Evolutionary conservation across 1,139 yeast species (phyloP), one percentile per base, ranked within the genome.

Genomic region (Blastobotrys proliferans): DNA sequence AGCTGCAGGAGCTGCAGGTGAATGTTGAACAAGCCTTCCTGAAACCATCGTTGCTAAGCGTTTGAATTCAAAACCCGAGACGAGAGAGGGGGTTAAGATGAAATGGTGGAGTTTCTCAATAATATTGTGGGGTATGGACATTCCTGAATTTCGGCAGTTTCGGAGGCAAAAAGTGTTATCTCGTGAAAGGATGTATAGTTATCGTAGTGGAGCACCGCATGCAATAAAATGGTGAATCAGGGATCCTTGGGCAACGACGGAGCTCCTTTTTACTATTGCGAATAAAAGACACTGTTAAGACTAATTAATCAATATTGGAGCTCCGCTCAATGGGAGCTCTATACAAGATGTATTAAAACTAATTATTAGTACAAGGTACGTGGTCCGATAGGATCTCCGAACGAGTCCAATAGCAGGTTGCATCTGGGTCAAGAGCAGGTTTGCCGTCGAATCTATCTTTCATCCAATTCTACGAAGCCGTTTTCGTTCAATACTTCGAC

Each of bases 241-340:
- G 19, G 64, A 62, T 4, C 44, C 45, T 21, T 44, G 18, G 47
- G 52, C 60, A 62, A 27, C 29, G 22, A 38, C 48, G 39, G 27
- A 53, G 46, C 3, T 51, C 32, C 9, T 37, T 33, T 20, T 29
- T 22, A 1, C 24, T 28, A 18, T 35, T 16, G 24, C 19, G 31
- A 17, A 40, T 17, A 3, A 40, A 40, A 5, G 40, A 11, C 6
- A 35, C 19, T 29, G 11, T 4, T 17, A 10, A n/a, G 36, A 22
- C 8, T 40, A 40, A 18, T 29, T 35, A 11, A 35, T 30, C 26
- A 27, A n/a, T 20, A 40, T 26, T 16, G 41, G 41, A 38, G 44
- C 34, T 40, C 44, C 24, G 30, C 63, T 63, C 17, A 24, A 24
- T 30, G 51, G 50, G 18, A 48, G 46, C 22, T 47, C 35, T 9